phyloP scores from a whole-genome alignment of 345 rosid genomes.

The Hibiscus mutabilis region DNA sequence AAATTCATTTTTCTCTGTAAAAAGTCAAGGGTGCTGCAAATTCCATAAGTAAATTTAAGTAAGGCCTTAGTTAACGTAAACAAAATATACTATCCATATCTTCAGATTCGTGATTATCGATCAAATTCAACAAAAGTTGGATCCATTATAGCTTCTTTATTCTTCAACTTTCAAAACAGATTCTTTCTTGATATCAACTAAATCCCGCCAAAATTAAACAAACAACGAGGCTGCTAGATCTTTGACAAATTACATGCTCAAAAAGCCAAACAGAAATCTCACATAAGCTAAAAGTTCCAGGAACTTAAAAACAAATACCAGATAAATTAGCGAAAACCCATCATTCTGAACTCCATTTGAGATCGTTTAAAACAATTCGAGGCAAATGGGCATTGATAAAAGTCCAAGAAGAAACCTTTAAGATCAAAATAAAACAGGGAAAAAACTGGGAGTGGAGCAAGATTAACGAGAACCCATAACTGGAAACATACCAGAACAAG shows the following conservation, averaged over 20 bases:
- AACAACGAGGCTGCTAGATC: conserved; percentile 15
- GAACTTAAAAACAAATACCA: conserved; percentile 10
- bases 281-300: conserved; percentile 11
- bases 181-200: conserved; percentile 18
- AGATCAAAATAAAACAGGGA: conserved; percentile 9
- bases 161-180: conserved; percentile 21
- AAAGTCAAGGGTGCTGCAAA: conserved; percentile 10
- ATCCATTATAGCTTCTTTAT: conserved; percentile 21
- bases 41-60: conserved; percentile 20
- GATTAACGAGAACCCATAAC: conserved; percentile 38
- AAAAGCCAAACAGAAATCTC: background rate
- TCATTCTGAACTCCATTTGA: conserved; percentile 16
- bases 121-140: conserved; percentile 18
- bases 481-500: conserved; percentile 12
- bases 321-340: conserved; percentile 43
- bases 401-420: background rate
- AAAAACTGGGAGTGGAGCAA: background rate
- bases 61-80: conserved; percentile 23
- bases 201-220: conserved; percentile 28
- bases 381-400: conserved; percentile 29
- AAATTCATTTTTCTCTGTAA: conserved; percentile 5
- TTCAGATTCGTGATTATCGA: conserved; percentile 28
- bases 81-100: conserved; percentile 29
- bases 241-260: conserved; percentile 34
- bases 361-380: conserved; percentile 17